phyloP scores from a whole-genome alignment of 2,329 filamentous ascomycete genomes.

The Arthroderma sp. region DNA sequence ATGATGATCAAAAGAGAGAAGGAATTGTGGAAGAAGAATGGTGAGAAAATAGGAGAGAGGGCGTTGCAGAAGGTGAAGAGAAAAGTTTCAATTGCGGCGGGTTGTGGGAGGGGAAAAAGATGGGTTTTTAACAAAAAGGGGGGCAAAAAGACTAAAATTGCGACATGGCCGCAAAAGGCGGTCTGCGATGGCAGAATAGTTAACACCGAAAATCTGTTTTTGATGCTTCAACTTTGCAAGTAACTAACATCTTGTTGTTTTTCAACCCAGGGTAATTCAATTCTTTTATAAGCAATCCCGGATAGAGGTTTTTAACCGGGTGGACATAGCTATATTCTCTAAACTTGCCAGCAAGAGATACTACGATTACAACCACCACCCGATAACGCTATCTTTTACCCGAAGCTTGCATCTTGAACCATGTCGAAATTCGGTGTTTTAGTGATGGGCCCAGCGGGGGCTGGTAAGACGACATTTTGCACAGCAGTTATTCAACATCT shows the following conservation, averaged over 20 bases:
- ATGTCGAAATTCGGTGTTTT: conserved; percentile 95
- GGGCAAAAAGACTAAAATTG: conserved; percentile 1
- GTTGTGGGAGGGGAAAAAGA: neutral
- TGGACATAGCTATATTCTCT: too few relatives aligned
- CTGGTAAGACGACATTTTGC: conserved; percentile 96
- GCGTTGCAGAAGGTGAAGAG: conserved; percentile 2
- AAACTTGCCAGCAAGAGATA: too few relatives aligned
- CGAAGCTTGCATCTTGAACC: too few relatives aligned
- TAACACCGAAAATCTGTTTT: neutral
- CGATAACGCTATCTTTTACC: too few relatives aligned
- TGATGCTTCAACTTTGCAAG: too few relatives aligned
- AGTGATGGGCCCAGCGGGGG: conserved; percentile 91
- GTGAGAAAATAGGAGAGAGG: conserved; percentile 5
- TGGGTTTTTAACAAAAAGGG: neutral
- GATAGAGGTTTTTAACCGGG: too few relatives aligned
- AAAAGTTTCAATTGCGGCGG: too few relatives aligned
- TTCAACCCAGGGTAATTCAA: too few relatives aligned
- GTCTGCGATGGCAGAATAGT: conserved; percentile 4
- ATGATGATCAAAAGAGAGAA: conserved; percentile 19
- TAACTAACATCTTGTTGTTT: too few relatives aligned
- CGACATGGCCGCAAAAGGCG: conserved; percentile 1
- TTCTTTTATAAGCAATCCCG: too few relatives aligned
- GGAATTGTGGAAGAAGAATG: conserved; percentile 11
- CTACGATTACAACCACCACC: too few relatives aligned
- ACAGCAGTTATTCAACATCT: conserved; percentile 86